Evolutionary conservation across 192 early-diverging fungal genomes (phyloP).

Genomic region (Mortierella antarctica): DNA sequence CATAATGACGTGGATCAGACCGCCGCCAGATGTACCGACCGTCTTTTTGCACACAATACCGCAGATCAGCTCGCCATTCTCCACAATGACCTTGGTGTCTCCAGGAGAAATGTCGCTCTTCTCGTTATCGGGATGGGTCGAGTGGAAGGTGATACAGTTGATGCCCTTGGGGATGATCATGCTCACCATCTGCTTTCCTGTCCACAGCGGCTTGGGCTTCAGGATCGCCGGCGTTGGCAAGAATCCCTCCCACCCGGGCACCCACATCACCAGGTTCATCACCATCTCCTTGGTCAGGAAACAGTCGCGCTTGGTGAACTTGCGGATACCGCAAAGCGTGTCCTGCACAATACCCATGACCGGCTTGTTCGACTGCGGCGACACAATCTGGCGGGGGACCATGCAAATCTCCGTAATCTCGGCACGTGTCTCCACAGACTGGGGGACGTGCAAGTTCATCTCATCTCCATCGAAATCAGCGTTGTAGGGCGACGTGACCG

Average conservation of each 20-base stretch:
- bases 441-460: constrained; percentile 99
- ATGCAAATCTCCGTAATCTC: constrained; percentile 97
- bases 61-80: constrained; percentile 91
- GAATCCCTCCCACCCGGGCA: constrained; percentile 95
- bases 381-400: constrained; percentile 97
- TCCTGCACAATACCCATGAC: constrained; percentile 99
- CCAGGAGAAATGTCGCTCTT: constrained; percentile 81
- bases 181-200: constrained; percentile 95
- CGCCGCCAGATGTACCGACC: constrained; percentile 86
- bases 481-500: constrained; percentile 98
- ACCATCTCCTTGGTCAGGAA: constrained; percentile 89
- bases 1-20: constrained; percentile 94
- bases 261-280: constrained; percentile 97
- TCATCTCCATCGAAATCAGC: constrained; percentile 99
- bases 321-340: constrained; percentile 94
- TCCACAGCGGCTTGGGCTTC: constrained; percentile 97
- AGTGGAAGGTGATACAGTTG: constrained; percentile 85
- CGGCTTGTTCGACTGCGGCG: constrained; percentile 97
- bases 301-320: constrained; percentile 94
- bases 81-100: constrained; percentile 92
- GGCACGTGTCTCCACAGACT: constrained; percentile 95
- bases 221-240: constrained; percentile 94
- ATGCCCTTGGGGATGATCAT: constrained; percentile 94
- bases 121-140: constrained; percentile 85
- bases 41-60: constrained; percentile 97